Evolutionary conservation across 495 filamentous ascomycete genomes (phyloP), one percentile per base, ranked within the genome.

Genomic region (Penicillium turbatum): DNA sequence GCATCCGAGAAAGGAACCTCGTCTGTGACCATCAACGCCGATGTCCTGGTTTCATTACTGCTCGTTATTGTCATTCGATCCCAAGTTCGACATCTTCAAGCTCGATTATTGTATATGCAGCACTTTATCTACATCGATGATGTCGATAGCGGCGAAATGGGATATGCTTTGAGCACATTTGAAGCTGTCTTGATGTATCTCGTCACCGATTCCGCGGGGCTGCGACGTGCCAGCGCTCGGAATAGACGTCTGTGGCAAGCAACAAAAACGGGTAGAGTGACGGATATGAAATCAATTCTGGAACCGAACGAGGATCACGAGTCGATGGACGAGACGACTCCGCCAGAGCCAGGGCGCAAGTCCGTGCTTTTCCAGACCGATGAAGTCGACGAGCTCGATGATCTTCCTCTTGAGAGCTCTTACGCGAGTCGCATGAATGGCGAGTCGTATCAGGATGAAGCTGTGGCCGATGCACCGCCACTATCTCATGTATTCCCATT

Each of bases 81-180:
- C 34, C 88, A 96, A 60, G 83, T 95, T 12, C 85, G 88, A 42
- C 85, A 96, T 72, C 78, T 97, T 19, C 88, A 95, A 60, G 91
- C 95, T 17, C 80, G 92, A 13, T 67, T 97, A 38, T 73, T 87
- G 29, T 97, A 97, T 65, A 95, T 99, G 83, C 87, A 90, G 48
- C 87, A 93, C 53, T 99, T 96, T 59, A 89, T 95, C 62, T 97
- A 96, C 66, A 88, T 93, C 34, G 92, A 97, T 56, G 95, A 97
- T 75, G 91, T 97, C 11, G 95, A 99, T 50, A 92, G 84, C 63
- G 95, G 95, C 30, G 95, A 99, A 72, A 87, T 92, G 76, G 95
- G 95, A 21, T 99, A 99, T 72, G 90, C 95, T 6, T 73, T 99
- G 30, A 97, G 92, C 64, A 99, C 95, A 0, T 88, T 96, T 44